phyloP scores from a whole-genome alignment of 495 filamentous ascomycete species.

The Eremomyces bilateralis region DNA sequence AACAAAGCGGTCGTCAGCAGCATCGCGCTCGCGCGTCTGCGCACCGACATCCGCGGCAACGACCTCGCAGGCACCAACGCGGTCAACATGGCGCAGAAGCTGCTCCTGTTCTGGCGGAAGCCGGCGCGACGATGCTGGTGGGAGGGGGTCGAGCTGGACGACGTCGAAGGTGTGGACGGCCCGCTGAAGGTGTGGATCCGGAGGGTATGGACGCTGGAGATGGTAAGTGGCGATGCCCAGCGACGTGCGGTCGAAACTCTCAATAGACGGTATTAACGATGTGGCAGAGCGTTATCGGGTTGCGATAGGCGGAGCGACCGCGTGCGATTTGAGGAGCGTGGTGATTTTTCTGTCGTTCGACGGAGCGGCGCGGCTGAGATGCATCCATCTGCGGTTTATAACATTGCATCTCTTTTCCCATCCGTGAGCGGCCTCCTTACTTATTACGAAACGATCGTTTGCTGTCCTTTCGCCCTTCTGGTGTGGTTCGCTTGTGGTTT shows the following conservation, averaged over 20 bases:
- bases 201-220: conserved; percentile 95
- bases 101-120: conserved; percentile 95
- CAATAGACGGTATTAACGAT: not conserved
- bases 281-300: conserved; percentile 17
- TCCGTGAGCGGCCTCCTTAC: no score
- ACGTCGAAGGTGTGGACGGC: conserved; percentile 79
- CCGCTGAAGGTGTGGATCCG: conserved; percentile 95
- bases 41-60: conserved; percentile 73
- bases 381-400: no score
- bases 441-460: no score
- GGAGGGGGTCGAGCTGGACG: conserved; percentile 85
- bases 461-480: no score
- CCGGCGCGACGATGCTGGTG: conserved; percentile 95
- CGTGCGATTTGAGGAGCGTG: not conserved
- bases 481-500: no score
- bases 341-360: no score
- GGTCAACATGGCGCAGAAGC: conserved; percentile 96
- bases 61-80: conserved; percentile 52
- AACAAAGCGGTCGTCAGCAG: conserved; percentile 98
- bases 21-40: conserved; percentile 74
- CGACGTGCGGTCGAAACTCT: not conserved
- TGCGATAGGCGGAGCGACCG: conserved; percentile 11
- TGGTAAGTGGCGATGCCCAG: conserved; percentile 32
- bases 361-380: no score
- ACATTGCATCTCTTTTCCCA: no score